A percentile compares a stretch with the other conserved stretches of the same genome.
These are phyloP conservation scores for Sporothrix brasiliensis DNA, from an alignment of 2,329 filamentous ascomycete genomes.

Conservation along the genomic window DNA sequence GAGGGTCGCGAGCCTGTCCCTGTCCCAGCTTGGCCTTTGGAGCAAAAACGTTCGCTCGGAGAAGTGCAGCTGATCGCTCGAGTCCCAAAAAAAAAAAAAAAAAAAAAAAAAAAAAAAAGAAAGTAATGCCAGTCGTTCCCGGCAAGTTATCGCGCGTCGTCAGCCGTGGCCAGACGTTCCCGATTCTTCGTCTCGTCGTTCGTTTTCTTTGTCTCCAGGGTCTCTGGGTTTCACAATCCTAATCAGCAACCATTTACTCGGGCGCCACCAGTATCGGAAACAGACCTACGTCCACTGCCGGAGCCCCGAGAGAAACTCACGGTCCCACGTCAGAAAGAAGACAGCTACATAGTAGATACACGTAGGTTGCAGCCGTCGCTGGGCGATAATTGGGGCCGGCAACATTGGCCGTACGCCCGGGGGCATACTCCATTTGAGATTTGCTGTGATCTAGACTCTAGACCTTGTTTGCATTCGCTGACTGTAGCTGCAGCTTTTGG, in stretches of 20 bases:
- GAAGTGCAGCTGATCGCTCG: not conserved
- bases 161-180: not conserved
- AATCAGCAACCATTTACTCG: slow-evolving; percentile 16
- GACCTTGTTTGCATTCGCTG: not conserved
- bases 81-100: not conserved
- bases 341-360: not conserved
- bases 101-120: not conserved
- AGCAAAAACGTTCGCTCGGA: not conserved
- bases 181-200: not conserved
- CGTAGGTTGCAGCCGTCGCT: not conserved
- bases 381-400: not conserved
- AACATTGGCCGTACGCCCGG: not conserved
- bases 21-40: not conserved
- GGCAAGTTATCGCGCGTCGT: slow-evolving; percentile 9
- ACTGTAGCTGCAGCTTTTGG: slow-evolving; percentile 11
- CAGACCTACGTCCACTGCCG: not conserved
- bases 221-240: not conserved
- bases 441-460: not conserved
- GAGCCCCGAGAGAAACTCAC: not conserved
- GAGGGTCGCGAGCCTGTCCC: not conserved
- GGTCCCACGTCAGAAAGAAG: not conserved
- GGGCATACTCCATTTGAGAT: not conserved
- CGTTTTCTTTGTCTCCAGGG: not conserved
- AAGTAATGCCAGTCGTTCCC: too few relatives aligned
- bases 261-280: not conserved